Conservation (phyloP, 331 rosid genomes). For the Pyrus hybrid region DNA sequence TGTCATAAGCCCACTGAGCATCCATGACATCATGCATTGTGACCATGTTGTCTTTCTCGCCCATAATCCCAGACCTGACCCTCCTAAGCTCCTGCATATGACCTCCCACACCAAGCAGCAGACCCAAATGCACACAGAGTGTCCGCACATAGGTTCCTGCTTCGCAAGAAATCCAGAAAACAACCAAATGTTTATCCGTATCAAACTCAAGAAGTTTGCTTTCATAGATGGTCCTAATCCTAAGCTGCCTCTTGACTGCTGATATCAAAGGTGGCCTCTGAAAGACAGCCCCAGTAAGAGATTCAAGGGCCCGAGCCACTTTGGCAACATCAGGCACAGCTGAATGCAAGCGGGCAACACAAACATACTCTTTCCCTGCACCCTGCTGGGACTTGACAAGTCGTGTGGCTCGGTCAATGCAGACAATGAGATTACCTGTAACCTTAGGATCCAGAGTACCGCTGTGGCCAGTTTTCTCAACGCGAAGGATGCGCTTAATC, state of each 20-base stretch:
- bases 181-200: constrained; percentile 64
- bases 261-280: constrained; percentile 87
- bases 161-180: constrained; percentile 93
- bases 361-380: constrained; percentile 90
- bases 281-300: constrained; percentile 90
- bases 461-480: constrained; percentile 83
- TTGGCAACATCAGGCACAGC: constrained; percentile 59
- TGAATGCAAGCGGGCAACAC: constrained; percentile 74
- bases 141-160: constrained; percentile 94
- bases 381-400: constrained; percentile 89
- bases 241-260: constrained; percentile 86
- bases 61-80: constrained; percentile 82
- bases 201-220: constrained; percentile 93
- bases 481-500: constrained; percentile 80
- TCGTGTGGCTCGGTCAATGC: constrained; percentile 84
- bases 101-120: constrained; percentile 80
- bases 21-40: constrained; percentile 93
- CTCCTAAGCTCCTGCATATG: constrained; percentile 97
- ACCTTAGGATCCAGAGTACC: constrained; percentile 93
- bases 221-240: constrained; percentile 83
- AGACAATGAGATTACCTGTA: constrained; percentile 83
- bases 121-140: constrained; percentile 81
- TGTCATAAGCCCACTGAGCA: constrained; percentile 79
- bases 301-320: constrained; percentile 73
- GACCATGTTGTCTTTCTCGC: constrained; percentile 93